phyloP scores from a whole-genome alignment of 2,329 filamentous ascomycete species.

The Coniosporium tulheliwenetii region DNA sequence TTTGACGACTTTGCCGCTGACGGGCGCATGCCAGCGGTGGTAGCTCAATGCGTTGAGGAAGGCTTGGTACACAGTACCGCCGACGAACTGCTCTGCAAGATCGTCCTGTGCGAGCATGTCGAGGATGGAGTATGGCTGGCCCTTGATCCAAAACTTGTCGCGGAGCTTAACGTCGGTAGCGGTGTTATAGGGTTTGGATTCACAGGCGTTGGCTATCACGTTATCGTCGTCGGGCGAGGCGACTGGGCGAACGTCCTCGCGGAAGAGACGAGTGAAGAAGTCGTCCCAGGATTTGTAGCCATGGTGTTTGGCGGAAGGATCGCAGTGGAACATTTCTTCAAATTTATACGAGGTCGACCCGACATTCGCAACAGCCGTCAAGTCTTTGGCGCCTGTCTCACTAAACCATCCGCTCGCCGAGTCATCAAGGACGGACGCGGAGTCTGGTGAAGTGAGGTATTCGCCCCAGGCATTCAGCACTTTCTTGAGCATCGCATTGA shows the following conservation, averaged over 20 bases:
- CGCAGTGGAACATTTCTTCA: conserved; percentile 45
- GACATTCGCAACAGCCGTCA: conserved; percentile 7
- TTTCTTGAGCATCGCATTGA: conserved; percentile 36
- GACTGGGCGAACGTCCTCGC: conserved; percentile 40
- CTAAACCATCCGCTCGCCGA: conserved; percentile 25
- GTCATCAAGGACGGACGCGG: conserved; percentile 20
- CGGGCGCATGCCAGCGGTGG: conserved; percentile 58
- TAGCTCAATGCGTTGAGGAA: conserved; percentile 53
- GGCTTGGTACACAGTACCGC: conserved; percentile 55
- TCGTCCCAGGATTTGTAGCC: conserved; percentile 55
- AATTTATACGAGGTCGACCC: conserved; percentile 26
- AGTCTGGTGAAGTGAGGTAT: conserved; percentile 15
- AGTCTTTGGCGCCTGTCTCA: conserved; percentile 18
- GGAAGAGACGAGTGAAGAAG: conserved; percentile 50
- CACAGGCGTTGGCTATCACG: conserved; percentile 48
- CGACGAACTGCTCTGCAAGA: conserved; percentile 38
- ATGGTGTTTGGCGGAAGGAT: conserved; percentile 35
- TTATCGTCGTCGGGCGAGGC: conserved; percentile 37
- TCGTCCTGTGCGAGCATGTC: conserved; percentile 48
- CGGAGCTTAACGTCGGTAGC: conserved; percentile 34
- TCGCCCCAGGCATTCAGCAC: conserved; percentile 34
- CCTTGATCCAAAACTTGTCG: conserved; percentile 53
- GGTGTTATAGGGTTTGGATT: conserved; percentile 43
- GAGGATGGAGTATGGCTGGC: conserved; percentile 48
- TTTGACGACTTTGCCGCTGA: conserved; percentile 43